phyloP scores from a whole-genome alignment of 345 rosid species.

The Durio zibethinus region DNA sequence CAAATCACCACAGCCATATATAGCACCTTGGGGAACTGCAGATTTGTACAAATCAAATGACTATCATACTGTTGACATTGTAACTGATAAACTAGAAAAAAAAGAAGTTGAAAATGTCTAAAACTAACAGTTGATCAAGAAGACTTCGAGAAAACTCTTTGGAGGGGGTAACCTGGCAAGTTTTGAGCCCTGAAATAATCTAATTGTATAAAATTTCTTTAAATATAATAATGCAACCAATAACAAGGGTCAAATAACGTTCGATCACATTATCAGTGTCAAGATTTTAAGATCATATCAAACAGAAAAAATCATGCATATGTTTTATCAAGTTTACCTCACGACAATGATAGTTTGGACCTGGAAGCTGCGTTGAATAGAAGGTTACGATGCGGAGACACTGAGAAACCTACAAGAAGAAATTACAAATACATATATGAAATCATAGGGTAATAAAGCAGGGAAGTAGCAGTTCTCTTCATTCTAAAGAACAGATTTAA shows the following conservation, averaged over 20 bases:
- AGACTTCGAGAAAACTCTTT: slow-evolving; percentile 51
- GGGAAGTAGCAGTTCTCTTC: background rate
- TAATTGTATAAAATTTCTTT: slow-evolving; percentile 9
- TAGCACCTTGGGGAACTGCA: slow-evolving; percentile 71
- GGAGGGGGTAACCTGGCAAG: slow-evolving; percentile 67
- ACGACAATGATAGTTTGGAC: slow-evolving; percentile 86
- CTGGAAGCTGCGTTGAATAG: slow-evolving; percentile 87
- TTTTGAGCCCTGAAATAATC: slow-evolving; percentile 56
- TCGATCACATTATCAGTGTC: background rate
- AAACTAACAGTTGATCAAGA: slow-evolving; percentile 60
- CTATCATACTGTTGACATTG: background rate
- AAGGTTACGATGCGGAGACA: slow-evolving; percentile 66
- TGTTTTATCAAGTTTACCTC: slow-evolving; percentile 39
- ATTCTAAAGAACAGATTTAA: background rate
- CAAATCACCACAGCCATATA: slow-evolving; percentile 86
- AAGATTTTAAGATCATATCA: background rate
- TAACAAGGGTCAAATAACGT: background rate
- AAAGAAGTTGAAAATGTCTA: background rate
- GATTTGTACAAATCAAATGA: slow-evolving; percentile 17
- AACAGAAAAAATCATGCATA: background rate
- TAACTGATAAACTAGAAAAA: background rate
- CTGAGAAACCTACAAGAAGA: slow-evolving; percentile 56
- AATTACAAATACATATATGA: slow-evolving; percentile 8
- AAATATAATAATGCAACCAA: background rate
- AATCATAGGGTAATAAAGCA: slow-evolving; percentile 10